Percentiles rank a stretch among this genome's conserved stretches.
These are phyloP conservation scores for Sclerotinia glacialis DNA, from an alignment of 2,329 filamentous ascomycete genomes.

Conservation along the genomic window DNA sequence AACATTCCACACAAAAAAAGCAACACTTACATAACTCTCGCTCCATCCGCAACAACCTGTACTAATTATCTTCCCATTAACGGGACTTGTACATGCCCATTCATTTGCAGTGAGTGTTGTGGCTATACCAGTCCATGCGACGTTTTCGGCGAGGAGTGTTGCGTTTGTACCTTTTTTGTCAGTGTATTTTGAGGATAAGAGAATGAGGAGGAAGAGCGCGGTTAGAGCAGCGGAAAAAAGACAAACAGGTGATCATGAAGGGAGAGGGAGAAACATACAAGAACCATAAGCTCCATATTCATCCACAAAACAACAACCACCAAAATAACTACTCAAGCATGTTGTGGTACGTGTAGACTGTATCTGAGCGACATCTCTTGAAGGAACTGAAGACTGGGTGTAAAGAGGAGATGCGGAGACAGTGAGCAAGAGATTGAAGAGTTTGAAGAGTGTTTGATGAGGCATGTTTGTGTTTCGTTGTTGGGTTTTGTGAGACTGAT, in stretches of 20 bases:
- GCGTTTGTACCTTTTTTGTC: conserved; percentile 12
- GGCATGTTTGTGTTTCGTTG: not conserved
- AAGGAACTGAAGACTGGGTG: too few species aligned
- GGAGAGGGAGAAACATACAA: too few species aligned
- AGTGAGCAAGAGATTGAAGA: not conserved
- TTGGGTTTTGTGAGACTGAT: not conserved
- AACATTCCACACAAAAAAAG: too few species aligned
- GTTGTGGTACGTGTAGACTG: conserved; percentile 15
- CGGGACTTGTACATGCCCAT: conserved; percentile 2
- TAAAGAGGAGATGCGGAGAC: not conserved
- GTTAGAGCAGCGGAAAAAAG: too few species aligned
- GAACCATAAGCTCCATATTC: not conserved
- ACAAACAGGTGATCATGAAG: too few species aligned
- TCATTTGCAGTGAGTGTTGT: conserved; percentile 9
- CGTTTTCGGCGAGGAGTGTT: not conserved
- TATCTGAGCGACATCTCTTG: not conserved
- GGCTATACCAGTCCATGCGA: conserved; percentile 3
- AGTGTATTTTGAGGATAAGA: too few species aligned
- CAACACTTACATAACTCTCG: not conserved
- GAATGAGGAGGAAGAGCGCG: too few species aligned
- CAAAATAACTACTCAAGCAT: conserved; percentile 21
- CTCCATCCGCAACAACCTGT: conserved; percentile 1
- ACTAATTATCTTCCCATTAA: not conserved
- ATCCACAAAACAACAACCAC: conserved; percentile 15
- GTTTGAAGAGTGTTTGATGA: not conserved